Conservation (phyloP, 2,329 filamentous ascomycete genomes). For the Pestalotiopsis sp. region DNA sequence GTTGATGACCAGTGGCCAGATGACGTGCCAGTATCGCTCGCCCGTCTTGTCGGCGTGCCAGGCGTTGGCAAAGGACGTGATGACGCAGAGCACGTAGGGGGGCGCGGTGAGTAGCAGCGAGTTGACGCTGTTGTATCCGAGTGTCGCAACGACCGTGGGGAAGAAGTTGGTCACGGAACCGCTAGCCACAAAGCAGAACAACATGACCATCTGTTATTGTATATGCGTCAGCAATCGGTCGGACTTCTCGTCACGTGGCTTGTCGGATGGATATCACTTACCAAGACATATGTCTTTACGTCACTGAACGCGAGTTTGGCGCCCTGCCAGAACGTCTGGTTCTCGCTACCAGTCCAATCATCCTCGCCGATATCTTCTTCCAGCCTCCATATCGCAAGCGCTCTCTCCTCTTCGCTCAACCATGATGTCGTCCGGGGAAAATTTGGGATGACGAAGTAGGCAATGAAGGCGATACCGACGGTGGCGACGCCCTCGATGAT, state of each 20-base stretch:
- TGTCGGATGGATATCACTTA: constrained; percentile 30
- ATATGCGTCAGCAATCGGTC: not conserved
- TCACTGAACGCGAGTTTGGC: constrained; percentile 59
- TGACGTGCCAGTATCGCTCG: constrained; percentile 72
- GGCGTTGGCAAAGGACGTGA: constrained; percentile 66
- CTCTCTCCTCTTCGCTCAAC: constrained; percentile 59
- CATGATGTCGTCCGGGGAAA: constrained; percentile 64
- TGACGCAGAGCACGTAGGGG: constrained; percentile 60
- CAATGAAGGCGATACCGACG: constrained; percentile 58
- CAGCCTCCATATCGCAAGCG: constrained; percentile 62
- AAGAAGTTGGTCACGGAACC: constrained; percentile 69
- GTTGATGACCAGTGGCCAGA: constrained; percentile 62
- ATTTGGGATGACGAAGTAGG: constrained; percentile 67
- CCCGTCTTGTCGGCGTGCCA: constrained; percentile 73
- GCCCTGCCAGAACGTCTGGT: constrained; percentile 59
- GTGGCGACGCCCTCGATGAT: constrained; percentile 73
- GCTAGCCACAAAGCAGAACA: constrained; percentile 60
- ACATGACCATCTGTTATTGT: constrained; percentile 47
- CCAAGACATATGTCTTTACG: constrained; percentile 62
- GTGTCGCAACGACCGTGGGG: constrained; percentile 70
- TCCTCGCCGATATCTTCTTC: constrained; percentile 68
- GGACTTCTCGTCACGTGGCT: not conserved
- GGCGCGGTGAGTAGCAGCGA: constrained; percentile 68
- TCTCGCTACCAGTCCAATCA: constrained; percentile 59
- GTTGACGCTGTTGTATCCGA: constrained; percentile 63